These are phyloP conservation scores for Ceratocystis papillata DNA, from an alignment of 2,329 filamentous ascomycete genomes.

Conservation along the genomic window DNA sequence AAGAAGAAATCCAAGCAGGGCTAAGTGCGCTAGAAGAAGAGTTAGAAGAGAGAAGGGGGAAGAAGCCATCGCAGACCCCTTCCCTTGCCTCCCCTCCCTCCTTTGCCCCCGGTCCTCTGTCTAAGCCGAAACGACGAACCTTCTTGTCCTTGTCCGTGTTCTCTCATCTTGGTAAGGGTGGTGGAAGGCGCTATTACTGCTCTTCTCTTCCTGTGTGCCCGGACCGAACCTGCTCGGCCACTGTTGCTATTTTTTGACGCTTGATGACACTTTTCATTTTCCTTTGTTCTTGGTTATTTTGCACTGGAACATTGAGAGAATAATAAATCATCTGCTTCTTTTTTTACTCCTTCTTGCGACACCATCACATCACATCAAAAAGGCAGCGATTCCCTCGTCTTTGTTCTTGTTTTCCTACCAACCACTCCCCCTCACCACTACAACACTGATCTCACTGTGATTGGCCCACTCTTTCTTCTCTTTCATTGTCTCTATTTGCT, in stretches of 20 bases:
- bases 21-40: too few species aligned
- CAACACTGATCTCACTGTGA: background rate
- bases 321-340: background rate
- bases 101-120: too few species aligned
- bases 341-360: background rate
- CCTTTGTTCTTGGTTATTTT: conserved; percentile 9
- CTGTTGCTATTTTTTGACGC: conserved; percentile 8
- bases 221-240: background rate
- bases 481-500: background rate
- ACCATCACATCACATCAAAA: conserved; percentile 12
- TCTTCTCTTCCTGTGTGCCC: background rate
- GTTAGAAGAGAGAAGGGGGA: background rate
- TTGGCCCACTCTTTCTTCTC: background rate
- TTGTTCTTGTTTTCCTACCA: background rate
- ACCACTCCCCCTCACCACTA: background rate
- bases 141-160: background rate
- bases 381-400: conserved; percentile 10
- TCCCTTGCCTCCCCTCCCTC: background rate
- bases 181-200: background rate
- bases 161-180: too few species aligned
- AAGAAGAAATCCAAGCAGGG: too few species aligned
- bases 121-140: conserved; percentile 6
- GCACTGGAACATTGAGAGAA: too few species aligned
- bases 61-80: background rate
- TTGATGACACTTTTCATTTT: conserved; percentile 15